These are phyloP conservation scores for Globisporangium yorkense DNA, from an alignment of 352 stramenopile species.

Conservation along the genomic window DNA sequence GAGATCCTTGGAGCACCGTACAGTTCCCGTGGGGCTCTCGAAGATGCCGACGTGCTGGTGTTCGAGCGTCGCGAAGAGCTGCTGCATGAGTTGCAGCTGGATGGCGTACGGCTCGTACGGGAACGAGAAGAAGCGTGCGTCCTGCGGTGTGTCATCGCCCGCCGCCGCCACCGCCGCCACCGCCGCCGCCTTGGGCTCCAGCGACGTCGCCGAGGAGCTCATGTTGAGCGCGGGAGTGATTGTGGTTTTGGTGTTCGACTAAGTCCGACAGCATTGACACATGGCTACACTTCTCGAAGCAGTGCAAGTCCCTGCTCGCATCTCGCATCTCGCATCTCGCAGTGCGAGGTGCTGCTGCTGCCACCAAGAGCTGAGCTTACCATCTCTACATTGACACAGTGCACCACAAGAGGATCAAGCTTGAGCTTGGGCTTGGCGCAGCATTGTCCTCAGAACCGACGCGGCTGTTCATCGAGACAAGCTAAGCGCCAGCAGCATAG, in stretches of 20 bases:
- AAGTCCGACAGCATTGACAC: neutral
- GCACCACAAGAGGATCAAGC: too few relatives aligned
- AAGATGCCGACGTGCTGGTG: slow-evolving; percentile 85
- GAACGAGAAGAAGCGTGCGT: slow-evolving; percentile 80
- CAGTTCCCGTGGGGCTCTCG: slow-evolving; percentile 89
- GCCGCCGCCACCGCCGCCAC: neutral
- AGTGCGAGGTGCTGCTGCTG: too few relatives aligned
- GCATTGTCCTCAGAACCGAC: too few relatives aligned
- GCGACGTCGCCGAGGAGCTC: neutral
- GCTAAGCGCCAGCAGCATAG: too few relatives aligned
- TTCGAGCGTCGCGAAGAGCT: slow-evolving; percentile 83
- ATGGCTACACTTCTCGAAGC: too few relatives aligned
- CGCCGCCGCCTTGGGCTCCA: neutral
- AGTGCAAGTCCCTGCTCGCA: too few relatives aligned
- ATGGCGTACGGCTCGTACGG: slow-evolving; percentile 89
- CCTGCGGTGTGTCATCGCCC: slow-evolving; percentile 8
- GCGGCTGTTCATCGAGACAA: too few relatives aligned
- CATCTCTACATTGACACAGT: too few relatives aligned
- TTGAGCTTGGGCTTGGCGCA: too few relatives aligned
- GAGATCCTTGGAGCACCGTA: slow-evolving; percentile 11
- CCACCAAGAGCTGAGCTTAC: too few relatives aligned
- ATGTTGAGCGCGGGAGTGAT: neutral
- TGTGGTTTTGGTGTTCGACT: neutral
- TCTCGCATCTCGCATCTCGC: too few relatives aligned
- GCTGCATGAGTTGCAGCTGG: slow-evolving; percentile 84